Conservation (phyloP, 768 basidiomycete genomes). For the Termitomyces titanicus region DNA sequence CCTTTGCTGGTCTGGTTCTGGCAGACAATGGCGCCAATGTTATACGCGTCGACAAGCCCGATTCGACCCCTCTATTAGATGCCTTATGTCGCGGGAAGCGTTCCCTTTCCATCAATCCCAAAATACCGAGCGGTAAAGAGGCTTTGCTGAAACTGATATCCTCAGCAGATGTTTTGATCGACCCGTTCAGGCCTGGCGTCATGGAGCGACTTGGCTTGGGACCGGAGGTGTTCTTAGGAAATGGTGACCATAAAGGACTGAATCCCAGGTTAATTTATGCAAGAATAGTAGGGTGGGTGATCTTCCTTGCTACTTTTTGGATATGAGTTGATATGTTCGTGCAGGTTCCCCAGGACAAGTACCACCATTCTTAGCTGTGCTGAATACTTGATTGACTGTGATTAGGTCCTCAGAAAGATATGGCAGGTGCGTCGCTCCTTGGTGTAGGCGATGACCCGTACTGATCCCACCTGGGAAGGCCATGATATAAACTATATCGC, state of each 20-base stretch:
- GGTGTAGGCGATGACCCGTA: not conserved
- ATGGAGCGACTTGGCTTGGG: slow-evolving; percentile 76
- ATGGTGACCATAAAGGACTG: slow-evolving; percentile 36
- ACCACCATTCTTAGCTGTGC: not conserved
- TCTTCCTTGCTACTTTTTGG: not conserved
- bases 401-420: slow-evolving; percentile 64
- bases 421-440: slow-evolving; percentile 56
- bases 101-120: slow-evolving; percentile 69
- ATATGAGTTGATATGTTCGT: not conserved
- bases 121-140: slow-evolving; percentile 53
- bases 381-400: slow-evolving; percentile 13
- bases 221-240: slow-evolving; percentile 67
- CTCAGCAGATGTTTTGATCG: slow-evolving; percentile 76
- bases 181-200: slow-evolving; percentile 82
- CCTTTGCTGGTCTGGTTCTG: slow-evolving; percentile 74
- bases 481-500: slow-evolving; percentile 88
- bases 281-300: slow-evolving; percentile 66
- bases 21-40: slow-evolving; percentile 81
- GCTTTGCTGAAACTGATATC: slow-evolving; percentile 55
- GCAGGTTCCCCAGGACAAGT: slow-evolving; percentile 65
- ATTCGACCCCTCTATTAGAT: slow-evolving; percentile 39
- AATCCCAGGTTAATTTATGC: slow-evolving; percentile 71
- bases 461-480: slow-evolving; percentile 34
- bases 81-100: slow-evolving; percentile 70
- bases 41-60: slow-evolving; percentile 68